Evolutionary conservation across 2,329 filamentous ascomycete species (phyloP).

Genomic region (Ceratocystis lukuohia): DNA sequence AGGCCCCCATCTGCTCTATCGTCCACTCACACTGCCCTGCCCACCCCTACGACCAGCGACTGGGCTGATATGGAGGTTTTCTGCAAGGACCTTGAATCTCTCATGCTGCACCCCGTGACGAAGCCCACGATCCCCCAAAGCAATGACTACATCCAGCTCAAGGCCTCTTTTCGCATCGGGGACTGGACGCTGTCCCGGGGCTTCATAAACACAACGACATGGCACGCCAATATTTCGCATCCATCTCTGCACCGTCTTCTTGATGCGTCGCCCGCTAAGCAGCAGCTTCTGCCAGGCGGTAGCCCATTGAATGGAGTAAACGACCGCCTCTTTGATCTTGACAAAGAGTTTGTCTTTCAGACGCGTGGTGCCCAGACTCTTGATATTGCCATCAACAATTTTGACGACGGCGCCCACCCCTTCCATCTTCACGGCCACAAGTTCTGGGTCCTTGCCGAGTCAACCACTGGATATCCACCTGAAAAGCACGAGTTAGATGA

Average conservation of each 20-base stretch:
- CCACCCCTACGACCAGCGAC: conserved; percentile 29
- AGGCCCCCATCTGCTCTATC: neutral
- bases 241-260: conserved; percentile 29
- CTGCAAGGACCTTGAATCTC: conserved; percentile 41
- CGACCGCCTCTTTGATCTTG: conserved; percentile 24
- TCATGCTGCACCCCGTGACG: conserved; percentile 31
- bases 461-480: conserved; percentile 28
- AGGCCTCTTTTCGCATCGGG: conserved; percentile 43
- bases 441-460: conserved; percentile 34
- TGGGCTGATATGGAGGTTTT: conserved; percentile 37
- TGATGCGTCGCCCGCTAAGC: conserved; percentile 19
- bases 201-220: conserved; percentile 41
- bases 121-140: conserved; percentile 28
- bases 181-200: conserved; percentile 40
- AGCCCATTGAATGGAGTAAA: conserved; percentile 24
- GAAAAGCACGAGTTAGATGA: conserved; percentile 21
- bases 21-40: conserved; percentile 14
- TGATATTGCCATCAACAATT: conserved; percentile 26
- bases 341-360: conserved; percentile 34
- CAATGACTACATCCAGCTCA: conserved; percentile 33
- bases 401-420: conserved; percentile 26
- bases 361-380: conserved; percentile 37
- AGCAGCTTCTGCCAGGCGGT: conserved; percentile 14
- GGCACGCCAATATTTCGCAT: conserved; percentile 29
- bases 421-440: conserved; percentile 44